phyloP scores from a whole-genome alignment of 2,329 filamentous ascomycete genomes.

The Ampelomyces quisqualis region DNA sequence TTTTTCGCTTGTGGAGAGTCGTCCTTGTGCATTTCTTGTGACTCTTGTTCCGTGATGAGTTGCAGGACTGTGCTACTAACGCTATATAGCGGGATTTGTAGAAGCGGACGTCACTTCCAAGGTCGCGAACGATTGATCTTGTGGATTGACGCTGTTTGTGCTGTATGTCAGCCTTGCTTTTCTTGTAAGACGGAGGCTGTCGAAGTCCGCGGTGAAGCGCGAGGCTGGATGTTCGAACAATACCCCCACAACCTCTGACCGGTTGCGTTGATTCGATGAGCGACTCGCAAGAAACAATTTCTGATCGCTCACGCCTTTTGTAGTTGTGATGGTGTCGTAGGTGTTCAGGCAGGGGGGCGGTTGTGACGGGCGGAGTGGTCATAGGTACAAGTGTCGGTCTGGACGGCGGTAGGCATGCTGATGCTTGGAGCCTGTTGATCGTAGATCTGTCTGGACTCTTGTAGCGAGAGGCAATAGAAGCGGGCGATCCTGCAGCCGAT shows the following conservation, averaged over 20 bases:
- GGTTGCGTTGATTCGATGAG: constrained; percentile 9
- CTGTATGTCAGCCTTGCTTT: background rate
- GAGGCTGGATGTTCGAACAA: constrained; percentile 24
- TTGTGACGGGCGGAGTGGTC: constrained; percentile 22
- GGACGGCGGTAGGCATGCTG: constrained; percentile 12
- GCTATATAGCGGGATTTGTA: constrained; percentile 16
- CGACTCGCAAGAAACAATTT: constrained; percentile 17
- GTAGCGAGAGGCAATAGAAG: constrained; percentile 11
- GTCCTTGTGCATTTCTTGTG: constrained; percentile 12
- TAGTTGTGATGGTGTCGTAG: constrained; percentile 26
- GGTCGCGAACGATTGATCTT: constrained; percentile 6
- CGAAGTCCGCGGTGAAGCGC: constrained; percentile 15
- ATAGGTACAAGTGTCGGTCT: constrained; percentile 25
- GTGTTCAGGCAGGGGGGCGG: constrained; percentile 23
- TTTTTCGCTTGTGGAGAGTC: constrained; percentile 13
- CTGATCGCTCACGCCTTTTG: constrained; percentile 14
- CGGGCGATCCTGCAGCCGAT: constrained; percentile 9
- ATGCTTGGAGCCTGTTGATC: constrained; percentile 6
- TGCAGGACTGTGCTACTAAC: constrained; percentile 13
- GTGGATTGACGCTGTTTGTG: constrained; percentile 7
- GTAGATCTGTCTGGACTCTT: constrained; percentile 5
- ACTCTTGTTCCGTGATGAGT: background rate
- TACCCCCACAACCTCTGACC: constrained; percentile 33
- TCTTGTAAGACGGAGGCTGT: constrained; percentile 5
- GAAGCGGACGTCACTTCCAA: constrained; percentile 16